Evolutionary conservation across 1,139 yeast species (phyloP).

Genomic region (Candida buenavistaensis): DNA sequence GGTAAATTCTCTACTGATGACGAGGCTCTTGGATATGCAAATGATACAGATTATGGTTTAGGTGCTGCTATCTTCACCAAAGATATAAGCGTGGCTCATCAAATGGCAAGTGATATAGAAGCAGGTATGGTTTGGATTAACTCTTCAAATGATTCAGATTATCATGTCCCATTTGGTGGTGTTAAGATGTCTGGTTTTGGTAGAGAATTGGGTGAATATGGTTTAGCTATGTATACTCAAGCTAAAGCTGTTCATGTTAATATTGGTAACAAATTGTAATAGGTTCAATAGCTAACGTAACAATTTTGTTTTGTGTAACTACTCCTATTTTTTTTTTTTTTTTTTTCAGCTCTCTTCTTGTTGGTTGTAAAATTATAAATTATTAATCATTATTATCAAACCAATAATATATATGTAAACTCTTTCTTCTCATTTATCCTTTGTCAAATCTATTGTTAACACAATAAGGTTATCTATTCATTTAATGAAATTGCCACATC

Average conservation of each 20-base stretch:
- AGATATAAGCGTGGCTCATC: slow-evolving; percentile 46
- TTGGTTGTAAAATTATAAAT: neutral
- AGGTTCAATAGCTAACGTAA: neutral
- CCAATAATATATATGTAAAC: too few species aligned
- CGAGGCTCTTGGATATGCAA: slow-evolving; percentile 51
- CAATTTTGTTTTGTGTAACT: neutral
- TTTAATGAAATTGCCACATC: too few species aligned
- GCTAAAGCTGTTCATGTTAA: slow-evolving; percentile 79
- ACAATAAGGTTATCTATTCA: too few species aligned
- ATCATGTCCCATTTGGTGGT: slow-evolving; percentile 78
- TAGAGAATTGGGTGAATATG: slow-evolving; percentile 84
- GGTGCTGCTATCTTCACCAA: slow-evolving; percentile 81
- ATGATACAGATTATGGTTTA: slow-evolving; percentile 55
- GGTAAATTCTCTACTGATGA: slow-evolving; percentile 54
- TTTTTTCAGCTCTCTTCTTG: neutral
- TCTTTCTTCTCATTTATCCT: too few species aligned
- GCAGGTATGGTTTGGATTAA: slow-evolving; percentile 61
- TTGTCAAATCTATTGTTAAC: too few species aligned
- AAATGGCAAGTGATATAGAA: slow-evolving; percentile 43
- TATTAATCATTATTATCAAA: too few species aligned
- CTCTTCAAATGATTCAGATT: slow-evolving; percentile 76
- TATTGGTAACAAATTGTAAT: slow-evolving; percentile 36
- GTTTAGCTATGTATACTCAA: slow-evolving; percentile 73
- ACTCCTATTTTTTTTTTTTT: neutral
- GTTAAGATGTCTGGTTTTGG: slow-evolving; percentile 83